A percentile compares a stretch with the other conserved stretches of the same genome.
Evolutionary conservation across 2,329 filamentous ascomycete species (phyloP).

Genomic region (Aspergillus transmontanensis): DNA sequence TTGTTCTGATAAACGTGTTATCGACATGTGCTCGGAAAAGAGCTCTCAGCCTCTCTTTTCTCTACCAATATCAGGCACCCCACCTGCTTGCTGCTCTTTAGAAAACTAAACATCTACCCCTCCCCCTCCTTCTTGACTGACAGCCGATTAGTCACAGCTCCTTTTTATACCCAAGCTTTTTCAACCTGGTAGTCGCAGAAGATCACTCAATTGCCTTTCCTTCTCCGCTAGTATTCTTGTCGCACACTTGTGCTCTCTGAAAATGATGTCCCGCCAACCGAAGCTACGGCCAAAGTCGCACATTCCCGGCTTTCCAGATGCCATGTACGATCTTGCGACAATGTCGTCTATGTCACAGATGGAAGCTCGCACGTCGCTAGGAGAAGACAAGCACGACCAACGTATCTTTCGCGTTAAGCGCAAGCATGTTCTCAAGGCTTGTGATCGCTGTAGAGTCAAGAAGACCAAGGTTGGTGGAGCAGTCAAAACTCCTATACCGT

Average conservation of each 20-base stretch:
- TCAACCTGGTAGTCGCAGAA: neutral
- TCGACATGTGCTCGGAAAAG: constrained; percentile 20
- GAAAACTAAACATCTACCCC: constrained; percentile 15
- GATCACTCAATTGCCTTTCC: constrained; percentile 8
- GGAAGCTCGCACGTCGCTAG: constrained; percentile 29
- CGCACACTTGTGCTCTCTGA: neutral
- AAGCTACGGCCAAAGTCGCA: constrained; percentile 43
- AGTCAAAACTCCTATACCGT: constrained; percentile 3
- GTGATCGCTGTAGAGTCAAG: constrained; percentile 49
- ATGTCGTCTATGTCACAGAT: constrained; percentile 35
- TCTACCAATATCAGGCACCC: constrained; percentile 20
- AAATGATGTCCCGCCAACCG: constrained; percentile 45
- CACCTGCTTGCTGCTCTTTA: constrained; percentile 19
- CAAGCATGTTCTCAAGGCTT: constrained; percentile 49
- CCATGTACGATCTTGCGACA: constrained; percentile 35
- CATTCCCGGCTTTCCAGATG: constrained; percentile 38
- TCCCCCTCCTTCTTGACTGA: constrained; percentile 16
- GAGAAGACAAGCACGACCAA: constrained; percentile 40
- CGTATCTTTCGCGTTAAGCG: constrained; percentile 47
- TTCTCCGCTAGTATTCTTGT: constrained; percentile 8
- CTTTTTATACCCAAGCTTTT: constrained; percentile 1
- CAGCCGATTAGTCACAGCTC: constrained; percentile 4
- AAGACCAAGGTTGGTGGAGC: constrained; percentile 45
- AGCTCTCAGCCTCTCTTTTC: constrained; percentile 21
- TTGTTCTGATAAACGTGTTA: constrained; percentile 27